These are phyloP conservation scores for Stachybotrys elegans DNA, from an alignment of 2,329 filamentous ascomycete genomes.

Conservation along the genomic window DNA sequence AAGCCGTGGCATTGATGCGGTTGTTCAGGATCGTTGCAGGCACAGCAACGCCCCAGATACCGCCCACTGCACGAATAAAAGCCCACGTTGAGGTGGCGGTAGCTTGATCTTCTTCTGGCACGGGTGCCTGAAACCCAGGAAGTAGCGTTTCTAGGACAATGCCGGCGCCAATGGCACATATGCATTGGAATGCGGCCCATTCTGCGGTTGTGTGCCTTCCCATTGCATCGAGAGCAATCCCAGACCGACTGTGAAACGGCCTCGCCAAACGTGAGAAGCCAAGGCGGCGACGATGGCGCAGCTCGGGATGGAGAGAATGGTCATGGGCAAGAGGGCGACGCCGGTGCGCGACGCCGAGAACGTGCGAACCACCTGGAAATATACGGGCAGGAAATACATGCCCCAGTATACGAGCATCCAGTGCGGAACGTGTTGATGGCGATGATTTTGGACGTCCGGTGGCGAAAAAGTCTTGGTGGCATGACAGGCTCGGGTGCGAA, in stretches of 20 bases:
- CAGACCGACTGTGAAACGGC: neutral
- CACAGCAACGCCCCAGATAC: conserved; percentile 1
- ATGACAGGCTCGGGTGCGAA: neutral
- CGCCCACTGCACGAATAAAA: conserved; percentile 1
- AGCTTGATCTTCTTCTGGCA: conserved; percentile 1
- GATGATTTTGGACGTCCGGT: neutral
- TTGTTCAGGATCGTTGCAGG: conserved; percentile 3
- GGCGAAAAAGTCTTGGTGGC: conserved; percentile 1
- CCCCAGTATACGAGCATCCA: conserved; percentile 1
- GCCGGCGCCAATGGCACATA: neutral
- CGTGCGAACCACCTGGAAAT: conserved; percentile 5
- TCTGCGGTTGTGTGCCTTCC: neutral
- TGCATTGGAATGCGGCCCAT: neutral
- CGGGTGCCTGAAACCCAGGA: neutral
- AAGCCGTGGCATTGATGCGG: neutral
- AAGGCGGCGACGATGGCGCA: neutral
- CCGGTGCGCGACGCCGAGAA: neutral
- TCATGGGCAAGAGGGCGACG: conserved; percentile 3
- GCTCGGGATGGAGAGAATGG: neutral
- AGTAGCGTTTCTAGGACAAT: neutral
- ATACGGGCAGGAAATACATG: conserved; percentile 8
- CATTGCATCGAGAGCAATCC: neutral
- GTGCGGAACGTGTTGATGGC: conserved; percentile 4
- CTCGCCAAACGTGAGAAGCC: neutral
- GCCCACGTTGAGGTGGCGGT: conserved; percentile 1